Conservation (phyloP, 306 rosid species). For the Crataegus laevigata region DNA sequence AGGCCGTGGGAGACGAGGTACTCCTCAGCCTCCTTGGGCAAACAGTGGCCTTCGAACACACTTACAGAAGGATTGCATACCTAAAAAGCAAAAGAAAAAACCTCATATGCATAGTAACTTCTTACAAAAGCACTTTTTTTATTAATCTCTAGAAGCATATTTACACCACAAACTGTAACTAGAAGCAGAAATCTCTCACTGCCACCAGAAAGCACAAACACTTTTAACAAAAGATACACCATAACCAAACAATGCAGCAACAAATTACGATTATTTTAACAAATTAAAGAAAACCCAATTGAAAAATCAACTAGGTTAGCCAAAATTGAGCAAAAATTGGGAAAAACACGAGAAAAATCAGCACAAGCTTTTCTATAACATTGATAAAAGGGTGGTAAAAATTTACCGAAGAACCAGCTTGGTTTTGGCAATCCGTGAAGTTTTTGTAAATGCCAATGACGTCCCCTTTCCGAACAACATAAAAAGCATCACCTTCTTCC, state of each 20-base stretch:
- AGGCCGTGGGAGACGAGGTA: conserved; percentile 64
- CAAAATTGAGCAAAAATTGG: neutral
- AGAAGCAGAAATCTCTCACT: neutral
- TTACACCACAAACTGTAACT: neutral
- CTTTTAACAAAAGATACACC: neutral
- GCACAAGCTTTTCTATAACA: neutral
- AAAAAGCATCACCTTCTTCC: conserved; percentile 65
- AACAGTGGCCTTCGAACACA: conserved; percentile 59
- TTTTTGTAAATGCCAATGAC: conserved; percentile 67
- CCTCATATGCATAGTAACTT: neutral
- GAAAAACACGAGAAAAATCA: neutral
- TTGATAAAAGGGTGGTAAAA: neutral
- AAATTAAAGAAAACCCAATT: neutral
- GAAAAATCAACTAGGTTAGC: no score
- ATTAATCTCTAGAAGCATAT: neutral
- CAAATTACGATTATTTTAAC: neutral
- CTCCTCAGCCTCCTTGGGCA: conserved; percentile 54
- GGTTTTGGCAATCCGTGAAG: conserved; percentile 43
- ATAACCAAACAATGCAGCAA: neutral
- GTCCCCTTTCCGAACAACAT: conserved; percentile 67
- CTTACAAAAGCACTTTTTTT: neutral
- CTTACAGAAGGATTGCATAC: conserved; percentile 37
- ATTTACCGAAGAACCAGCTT: conserved; percentile 43
- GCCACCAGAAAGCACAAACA: neutral
- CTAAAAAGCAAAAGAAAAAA: conserved; percentile 28